Evolutionary conservation across 352 stramenopile genomes (phyloP).

Genomic region (Phytopythium delawarense): DNA sequence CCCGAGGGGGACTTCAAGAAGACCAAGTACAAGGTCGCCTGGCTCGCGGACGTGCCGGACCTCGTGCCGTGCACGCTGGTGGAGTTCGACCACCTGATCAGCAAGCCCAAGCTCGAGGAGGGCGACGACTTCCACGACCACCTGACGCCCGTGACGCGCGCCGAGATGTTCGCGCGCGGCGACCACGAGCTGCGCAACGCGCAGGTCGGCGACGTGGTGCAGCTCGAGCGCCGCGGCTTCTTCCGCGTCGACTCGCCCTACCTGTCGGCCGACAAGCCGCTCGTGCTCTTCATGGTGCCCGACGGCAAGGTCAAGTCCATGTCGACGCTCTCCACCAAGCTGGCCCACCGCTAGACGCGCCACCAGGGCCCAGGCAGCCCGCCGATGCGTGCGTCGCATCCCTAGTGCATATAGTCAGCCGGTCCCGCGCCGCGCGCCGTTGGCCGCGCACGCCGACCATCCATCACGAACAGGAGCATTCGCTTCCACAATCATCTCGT

Average conservation of each 20-base stretch:
- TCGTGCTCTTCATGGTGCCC: conserved; percentile 98
- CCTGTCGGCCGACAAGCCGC: conserved; percentile 80
- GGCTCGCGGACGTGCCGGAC: conserved; percentile 91
- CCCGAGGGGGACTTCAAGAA: conserved; percentile 92
- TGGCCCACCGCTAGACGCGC: conserved; percentile 60
- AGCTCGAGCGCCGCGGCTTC: conserved; percentile 98
- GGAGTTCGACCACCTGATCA: conserved; percentile 99
- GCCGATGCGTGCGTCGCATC: not conserved
- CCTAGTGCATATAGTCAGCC: not conserved
- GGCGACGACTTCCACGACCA: conserved; percentile 97
- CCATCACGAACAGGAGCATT: not conserved
- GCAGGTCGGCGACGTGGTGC: conserved; percentile 94
- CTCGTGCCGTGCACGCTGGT: conserved; percentile 89
- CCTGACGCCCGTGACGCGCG: conserved; percentile 94
- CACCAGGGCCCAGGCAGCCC: not conserved
- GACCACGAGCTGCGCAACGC: conserved; percentile 95
- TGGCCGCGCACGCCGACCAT: not conserved
- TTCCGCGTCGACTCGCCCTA: conserved; percentile 92
- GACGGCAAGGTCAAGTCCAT: conserved; percentile 95
- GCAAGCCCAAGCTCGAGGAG: conserved; percentile 98
- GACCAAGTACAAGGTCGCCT: conserved; percentile 96
- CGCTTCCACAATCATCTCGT: not conserved
- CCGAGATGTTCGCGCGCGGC: conserved; percentile 91
- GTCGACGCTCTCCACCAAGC: conserved; percentile 85
- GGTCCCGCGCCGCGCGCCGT: not conserved